A percentile compares a stretch with the other conserved stretches of the same genome.
phyloP scores from a whole-genome alignment of 2,329 filamentous ascomycete species.

The Paecilomyces sp. region DNA sequence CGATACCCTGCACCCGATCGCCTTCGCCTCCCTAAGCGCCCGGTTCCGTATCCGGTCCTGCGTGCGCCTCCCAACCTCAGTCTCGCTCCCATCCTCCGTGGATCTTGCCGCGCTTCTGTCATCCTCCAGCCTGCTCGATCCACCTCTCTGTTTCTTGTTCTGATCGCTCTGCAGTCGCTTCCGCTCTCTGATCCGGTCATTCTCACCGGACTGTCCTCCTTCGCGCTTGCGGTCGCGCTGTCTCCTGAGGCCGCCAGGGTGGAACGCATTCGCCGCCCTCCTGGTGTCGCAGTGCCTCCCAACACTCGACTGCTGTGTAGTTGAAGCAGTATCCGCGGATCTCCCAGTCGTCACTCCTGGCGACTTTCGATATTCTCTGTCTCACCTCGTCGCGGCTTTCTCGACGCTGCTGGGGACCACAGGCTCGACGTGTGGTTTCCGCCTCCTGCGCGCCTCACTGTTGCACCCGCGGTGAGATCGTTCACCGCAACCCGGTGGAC shows the following conservation, averaged over 20 bases:
- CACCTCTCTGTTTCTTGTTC: not conserved
- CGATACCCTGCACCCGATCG: constrained; percentile 3
- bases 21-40: constrained; percentile 11
- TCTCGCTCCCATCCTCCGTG: constrained; percentile 11
- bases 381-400: not conserved
- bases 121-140: not conserved
- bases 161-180: not conserved
- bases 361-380: not conserved
- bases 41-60: constrained; percentile 7
- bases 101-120: constrained; percentile 13
- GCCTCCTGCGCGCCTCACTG: constrained; percentile 19
- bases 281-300: constrained; percentile 2
- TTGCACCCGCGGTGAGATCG: constrained; percentile 14
- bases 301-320: not conserved
- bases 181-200: not conserved
- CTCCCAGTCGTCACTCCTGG: not conserved
- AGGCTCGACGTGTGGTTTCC: constrained; percentile 4
- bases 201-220: not conserved
- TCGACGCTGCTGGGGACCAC: not conserved
- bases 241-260: constrained; percentile 1
- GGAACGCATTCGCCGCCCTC: constrained; percentile 2
- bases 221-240: not conserved
- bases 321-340: not conserved
- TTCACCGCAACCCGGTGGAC: constrained; percentile 22
- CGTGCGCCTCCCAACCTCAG: constrained; percentile 8